phyloP scores from a whole-genome alignment of 2,329 filamentous ascomycete species.

The Davidsoniella neocaledoniae region DNA sequence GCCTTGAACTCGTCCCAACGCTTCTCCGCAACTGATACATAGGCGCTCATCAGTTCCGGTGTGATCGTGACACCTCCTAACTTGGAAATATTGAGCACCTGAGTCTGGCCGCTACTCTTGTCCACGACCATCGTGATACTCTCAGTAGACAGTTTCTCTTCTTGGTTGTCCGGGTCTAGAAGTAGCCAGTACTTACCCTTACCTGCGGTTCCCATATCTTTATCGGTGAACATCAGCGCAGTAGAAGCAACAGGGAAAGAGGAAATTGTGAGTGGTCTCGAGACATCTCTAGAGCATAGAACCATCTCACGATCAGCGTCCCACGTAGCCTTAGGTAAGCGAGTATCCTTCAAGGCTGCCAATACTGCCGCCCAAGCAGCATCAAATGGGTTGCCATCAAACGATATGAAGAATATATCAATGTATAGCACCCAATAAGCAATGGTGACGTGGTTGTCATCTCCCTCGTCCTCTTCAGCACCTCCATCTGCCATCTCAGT shows the following conservation, averaged over 20 bases:
- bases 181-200: slow-evolving; percentile 52
- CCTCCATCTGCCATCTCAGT: slow-evolving; percentile 24
- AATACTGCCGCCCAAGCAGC: slow-evolving; percentile 74
- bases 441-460: slow-evolving; percentile 37
- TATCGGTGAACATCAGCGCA: slow-evolving; percentile 58
- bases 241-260: slow-evolving; percentile 61
- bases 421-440: slow-evolving; percentile 94
- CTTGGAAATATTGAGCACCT: slow-evolving; percentile 63
- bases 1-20: slow-evolving; percentile 19
- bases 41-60: slow-evolving; percentile 27
- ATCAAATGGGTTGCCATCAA: slow-evolving; percentile 85
- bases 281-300: slow-evolving; percentile 49
- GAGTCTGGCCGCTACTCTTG: slow-evolving; percentile 31
- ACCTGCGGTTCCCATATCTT: slow-evolving; percentile 10
- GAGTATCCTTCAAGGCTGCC: slow-evolving; percentile 63
- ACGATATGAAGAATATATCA: slow-evolving; percentile 83
- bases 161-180: slow-evolving; percentile 75
- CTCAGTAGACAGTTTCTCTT: slow-evolving; percentile 74
- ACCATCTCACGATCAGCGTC: slow-evolving; percentile 66
- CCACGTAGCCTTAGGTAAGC: slow-evolving; percentile 64
- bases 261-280: slow-evolving; percentile 39
- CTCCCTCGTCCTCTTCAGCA: slow-evolving; percentile 22
- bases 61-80: slow-evolving; percentile 59
- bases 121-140: slow-evolving; percentile 72
- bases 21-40: slow-evolving; percentile 12